A percentile compares a stretch with the other conserved stretches of the same genome.
These are phyloP conservation scores for Lignosus rhinocerotis DNA, from an alignment of 1,284 basidiomycete genomes.

Conservation along the genomic window DNA sequence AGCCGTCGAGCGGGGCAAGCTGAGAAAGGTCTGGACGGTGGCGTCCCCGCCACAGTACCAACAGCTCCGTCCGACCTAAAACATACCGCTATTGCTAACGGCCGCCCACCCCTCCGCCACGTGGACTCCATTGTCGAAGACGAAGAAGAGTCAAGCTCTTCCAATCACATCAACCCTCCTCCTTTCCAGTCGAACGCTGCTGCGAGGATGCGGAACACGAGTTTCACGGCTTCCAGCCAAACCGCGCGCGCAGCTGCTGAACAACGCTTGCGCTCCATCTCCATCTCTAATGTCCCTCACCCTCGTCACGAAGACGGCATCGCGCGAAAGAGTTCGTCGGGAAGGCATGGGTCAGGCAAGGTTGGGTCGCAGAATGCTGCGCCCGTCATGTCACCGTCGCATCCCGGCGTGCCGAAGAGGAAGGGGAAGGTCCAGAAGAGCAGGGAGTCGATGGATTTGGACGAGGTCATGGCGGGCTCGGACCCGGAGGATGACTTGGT, in stretches of 20 bases:
- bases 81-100: slow-evolving; percentile 3
- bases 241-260: slow-evolving; percentile 15
- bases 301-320: slow-evolving; percentile 23
- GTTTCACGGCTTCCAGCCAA: slow-evolving; percentile 24
- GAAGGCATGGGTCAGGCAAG: background rate
- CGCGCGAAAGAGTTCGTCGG: slow-evolving; percentile 15
- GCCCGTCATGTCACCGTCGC: slow-evolving; percentile 2
- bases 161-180: slow-evolving; percentile 27
- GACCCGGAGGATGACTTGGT: slow-evolving; percentile 50
- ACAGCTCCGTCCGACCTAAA: slow-evolving; percentile 4
- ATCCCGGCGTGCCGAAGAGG: slow-evolving; percentile 29
- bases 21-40: slow-evolving; percentile 16
- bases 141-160: slow-evolving; percentile 36
- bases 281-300: slow-evolving; percentile 29
- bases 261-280: slow-evolving; percentile 28
- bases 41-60: slow-evolving; percentile 7
- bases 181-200: slow-evolving; percentile 23
- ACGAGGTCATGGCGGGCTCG: slow-evolving; percentile 69
- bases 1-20: slow-evolving; percentile 15
- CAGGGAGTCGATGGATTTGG: slow-evolving; percentile 69
- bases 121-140: slow-evolving; percentile 60
- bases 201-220: slow-evolving; percentile 26
- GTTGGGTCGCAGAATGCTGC: slow-evolving; percentile 18
- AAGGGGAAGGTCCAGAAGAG: slow-evolving; percentile 54
- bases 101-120: slow-evolving; percentile 44